Percentiles rank a stretch among this genome's conserved stretches.
Evolutionary conservation across 768 basidiomycete species (phyloP).

Genomic region (Termitomyces eurrhizus): DNA sequence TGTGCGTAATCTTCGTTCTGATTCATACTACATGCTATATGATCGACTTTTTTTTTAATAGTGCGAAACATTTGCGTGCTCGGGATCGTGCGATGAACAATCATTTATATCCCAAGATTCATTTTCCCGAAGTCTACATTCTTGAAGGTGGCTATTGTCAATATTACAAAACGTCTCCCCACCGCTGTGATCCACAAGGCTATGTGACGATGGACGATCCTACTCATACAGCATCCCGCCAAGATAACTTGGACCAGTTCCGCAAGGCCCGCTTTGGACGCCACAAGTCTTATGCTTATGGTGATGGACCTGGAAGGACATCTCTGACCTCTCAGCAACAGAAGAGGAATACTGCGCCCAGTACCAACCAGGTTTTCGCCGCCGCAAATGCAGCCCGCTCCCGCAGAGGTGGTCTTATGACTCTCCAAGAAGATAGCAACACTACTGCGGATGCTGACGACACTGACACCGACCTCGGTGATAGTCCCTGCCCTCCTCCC

Average conservation of each 20-base stretch:
- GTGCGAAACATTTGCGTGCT: constrained; percentile 90
- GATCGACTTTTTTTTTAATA: constrained; percentile 24
- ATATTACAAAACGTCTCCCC: constrained; percentile 68
- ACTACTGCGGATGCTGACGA: constrained; percentile 62
- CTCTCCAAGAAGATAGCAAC: constrained; percentile 67
- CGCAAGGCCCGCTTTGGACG: constrained; percentile 85
- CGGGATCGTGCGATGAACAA: constrained; percentile 88
- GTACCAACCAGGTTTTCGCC: constrained; percentile 53
- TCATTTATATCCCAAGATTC: constrained; percentile 85
- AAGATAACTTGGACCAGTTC: constrained; percentile 89
- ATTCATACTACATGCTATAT: neutral
- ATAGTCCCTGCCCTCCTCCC: constrained; percentile 85
- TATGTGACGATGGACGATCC: constrained; percentile 98
- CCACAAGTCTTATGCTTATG: constrained; percentile 90
- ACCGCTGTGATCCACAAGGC: constrained; percentile 72
- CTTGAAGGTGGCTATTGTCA: constrained; percentile 94
- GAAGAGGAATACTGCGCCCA: constrained; percentile 69
- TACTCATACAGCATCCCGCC: constrained; percentile 69
- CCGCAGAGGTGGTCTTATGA: constrained; percentile 54
- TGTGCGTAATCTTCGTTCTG: constrained; percentile 50
- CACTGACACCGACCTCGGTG: constrained; percentile 74
- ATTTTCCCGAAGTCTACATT: constrained; percentile 96
- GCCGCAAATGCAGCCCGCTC: constrained; percentile 66
- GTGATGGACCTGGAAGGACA: constrained; percentile 56
- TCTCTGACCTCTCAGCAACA: constrained; percentile 34